A percentile compares a stretch with the other conserved stretches of the same genome.
phyloP scores from a whole-genome alignment of 495 filamentous ascomycete genomes.

The Xylaria intraflava region DNA sequence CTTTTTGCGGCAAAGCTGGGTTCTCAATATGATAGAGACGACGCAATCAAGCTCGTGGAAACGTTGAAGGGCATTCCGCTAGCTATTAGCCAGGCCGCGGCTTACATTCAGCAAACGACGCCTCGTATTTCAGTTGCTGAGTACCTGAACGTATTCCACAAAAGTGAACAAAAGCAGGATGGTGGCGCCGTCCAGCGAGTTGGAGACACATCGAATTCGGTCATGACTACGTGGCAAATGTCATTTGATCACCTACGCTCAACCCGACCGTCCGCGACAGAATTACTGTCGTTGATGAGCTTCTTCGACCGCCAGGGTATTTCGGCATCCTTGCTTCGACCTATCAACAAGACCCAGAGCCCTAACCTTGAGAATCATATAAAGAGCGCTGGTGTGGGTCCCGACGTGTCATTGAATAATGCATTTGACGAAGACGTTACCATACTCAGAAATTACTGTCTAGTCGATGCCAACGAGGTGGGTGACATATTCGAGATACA shows the following conservation, averaged over 20 bases:
- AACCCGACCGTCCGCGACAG: slow-evolving; percentile 22
- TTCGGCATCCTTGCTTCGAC: slow-evolving; percentile 11
- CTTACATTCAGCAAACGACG: slow-evolving; percentile 33
- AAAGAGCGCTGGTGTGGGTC: neutral
- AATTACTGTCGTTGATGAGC: slow-evolving; percentile 35
- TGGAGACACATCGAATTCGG: slow-evolving; percentile 17
- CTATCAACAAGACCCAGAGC: neutral
- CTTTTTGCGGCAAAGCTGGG: slow-evolving; percentile 29
- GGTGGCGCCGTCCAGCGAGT: slow-evolving; percentile 26
- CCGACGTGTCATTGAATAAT: neutral
- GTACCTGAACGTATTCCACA: slow-evolving; percentile 35
- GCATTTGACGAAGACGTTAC: slow-evolving; percentile 33
- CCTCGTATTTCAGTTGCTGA: slow-evolving; percentile 21
- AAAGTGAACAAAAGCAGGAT: slow-evolving; percentile 27
- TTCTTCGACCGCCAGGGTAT: slow-evolving; percentile 33
- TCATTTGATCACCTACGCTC: slow-evolving; percentile 27
- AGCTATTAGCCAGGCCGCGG: slow-evolving; percentile 44
- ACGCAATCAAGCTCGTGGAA: slow-evolving; percentile 20
- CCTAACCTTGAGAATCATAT: neutral
- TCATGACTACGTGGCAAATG: slow-evolving; percentile 31
- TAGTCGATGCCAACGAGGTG: slow-evolving; percentile 28
- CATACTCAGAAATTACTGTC: slow-evolving; percentile 35
- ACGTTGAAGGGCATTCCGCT: slow-evolving; percentile 44
- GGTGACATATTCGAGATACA: slow-evolving; percentile 40
- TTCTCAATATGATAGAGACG: slow-evolving; percentile 10